Evolutionary conservation across 2,329 filamentous ascomycete genomes (phyloP), one percentile per base, ranked within the genome.

Genomic region (Claviceps sorghi): DNA sequence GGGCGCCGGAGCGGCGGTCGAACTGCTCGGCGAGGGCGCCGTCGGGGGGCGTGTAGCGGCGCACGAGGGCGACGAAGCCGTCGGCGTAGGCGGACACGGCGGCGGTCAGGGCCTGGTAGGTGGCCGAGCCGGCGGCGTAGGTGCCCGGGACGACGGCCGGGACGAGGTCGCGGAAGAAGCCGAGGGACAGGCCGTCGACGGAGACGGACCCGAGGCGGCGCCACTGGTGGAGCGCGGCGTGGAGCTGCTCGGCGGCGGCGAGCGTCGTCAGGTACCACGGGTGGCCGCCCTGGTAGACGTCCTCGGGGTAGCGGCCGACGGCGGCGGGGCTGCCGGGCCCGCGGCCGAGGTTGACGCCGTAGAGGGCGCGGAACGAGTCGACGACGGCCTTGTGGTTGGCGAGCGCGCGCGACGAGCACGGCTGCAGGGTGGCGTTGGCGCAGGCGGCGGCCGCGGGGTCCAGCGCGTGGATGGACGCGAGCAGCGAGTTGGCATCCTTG

Each of bases 201-300:
- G 74, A 76, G 59, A 94, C 75, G 6, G 73, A 81, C 1, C 80
- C 81, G 29, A 73, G 65, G 38, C 71, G 67, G 56, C 83, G 73
- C 84, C 85, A 91, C 49, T 84, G 80, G 57, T 83, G 82, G 1
- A 89, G 61, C 1, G 87, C 83, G 59, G 86, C 82, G 64, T 89
- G 91, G 2, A 94, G 76, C 62, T 86, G 83, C 66, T 93, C 87
- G 3, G 86, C 88, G 0, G 85, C 85, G 1, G 85, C 86, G 32
- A 88, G 73, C 1, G 84, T 91, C 59, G 77, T 77, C 13, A 91
- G 74, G 60, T 88, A 86, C 87, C 87, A 93, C 1, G 87, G 87
- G 64, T 93, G 89, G 1, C 86, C 86, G 55, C 79, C 79, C 65
- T 83, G 84, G 67, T 91, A 93, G 4, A 73, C 67, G 59, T 94